Evolutionary conservation across 2,329 filamentous ascomycete genomes (phyloP).

Genomic region (Cadophora luteo-olivacea): DNA sequence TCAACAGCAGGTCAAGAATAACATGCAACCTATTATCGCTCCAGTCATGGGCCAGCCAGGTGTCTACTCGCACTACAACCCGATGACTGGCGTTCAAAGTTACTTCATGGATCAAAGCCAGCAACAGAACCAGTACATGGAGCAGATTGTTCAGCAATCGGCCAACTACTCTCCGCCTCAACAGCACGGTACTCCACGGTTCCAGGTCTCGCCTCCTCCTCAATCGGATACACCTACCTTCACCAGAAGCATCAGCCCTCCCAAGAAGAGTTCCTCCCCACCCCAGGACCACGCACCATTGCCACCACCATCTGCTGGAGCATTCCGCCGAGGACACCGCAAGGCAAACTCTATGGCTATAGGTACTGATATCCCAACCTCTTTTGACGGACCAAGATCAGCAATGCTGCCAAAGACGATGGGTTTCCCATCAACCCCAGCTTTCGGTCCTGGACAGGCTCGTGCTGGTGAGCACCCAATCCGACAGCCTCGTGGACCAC

Average conservation of each 20-base stretch:
- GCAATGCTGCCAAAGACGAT: conserved; percentile 77
- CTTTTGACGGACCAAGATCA: conserved; percentile 55
- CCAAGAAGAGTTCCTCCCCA: conserved; percentile 72
- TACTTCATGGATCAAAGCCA: conserved; percentile 64
- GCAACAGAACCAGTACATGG: conserved; percentile 51
- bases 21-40: conserved; percentile 53
- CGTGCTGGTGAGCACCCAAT: conserved; percentile 94
- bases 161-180: conserved; percentile 55
- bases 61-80: conserved; percentile 84
- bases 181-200: conserved; percentile 68
- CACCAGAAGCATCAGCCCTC: conserved; percentile 69
- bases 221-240: conserved; percentile 58
- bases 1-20: conserved; percentile 45
- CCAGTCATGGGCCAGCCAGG: conserved; percentile 70
- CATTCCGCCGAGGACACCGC: conserved; percentile 93
- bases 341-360: conserved; percentile 75
- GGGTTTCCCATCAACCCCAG: conserved; percentile 81
- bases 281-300: conserved; percentile 74
- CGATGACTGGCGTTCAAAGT: conserved; percentile 81
- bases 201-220: conserved; percentile 83
- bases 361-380: conserved; percentile 34
- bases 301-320: conserved; percentile 86
- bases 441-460: conserved; percentile 90
- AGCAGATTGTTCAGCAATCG: conserved; percentile 45
- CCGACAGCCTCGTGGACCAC: conserved; percentile 91